Percentiles rank a stretch among this genome's conserved stretches.
These are phyloP conservation scores for Gracilaria domingensis DNA, from an alignment of 23 red algal species.

Conservation along the genomic window DNA sequence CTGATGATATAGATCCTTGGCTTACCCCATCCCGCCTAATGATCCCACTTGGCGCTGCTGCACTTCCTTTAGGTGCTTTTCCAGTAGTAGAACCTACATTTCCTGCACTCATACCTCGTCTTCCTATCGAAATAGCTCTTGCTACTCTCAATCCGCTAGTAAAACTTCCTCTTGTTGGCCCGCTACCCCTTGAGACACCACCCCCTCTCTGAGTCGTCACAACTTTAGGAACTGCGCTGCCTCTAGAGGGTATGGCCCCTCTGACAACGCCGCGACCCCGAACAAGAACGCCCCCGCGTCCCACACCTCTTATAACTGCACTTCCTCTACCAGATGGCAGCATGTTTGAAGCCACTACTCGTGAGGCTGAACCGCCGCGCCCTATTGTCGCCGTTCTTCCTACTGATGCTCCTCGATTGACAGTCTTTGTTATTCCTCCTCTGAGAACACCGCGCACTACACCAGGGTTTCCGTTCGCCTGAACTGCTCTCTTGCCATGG, in stretches of 20 bases:
- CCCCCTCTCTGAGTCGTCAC: neutral
- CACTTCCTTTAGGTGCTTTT: neutral
- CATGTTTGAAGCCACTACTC: neutral
- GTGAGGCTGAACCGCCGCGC: neutral
- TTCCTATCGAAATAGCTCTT: neutral
- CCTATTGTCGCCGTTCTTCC: neutral
- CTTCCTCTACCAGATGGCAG: neutral
- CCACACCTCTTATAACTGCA: constrained; percentile 15
- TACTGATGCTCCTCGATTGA: neutral
- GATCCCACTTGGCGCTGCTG: neutral
- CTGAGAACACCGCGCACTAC: neutral
- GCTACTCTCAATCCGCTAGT: neutral
- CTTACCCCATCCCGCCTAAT: neutral
- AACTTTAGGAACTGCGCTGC: neutral
- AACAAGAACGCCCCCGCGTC: neutral
- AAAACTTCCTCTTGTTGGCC: neutral
- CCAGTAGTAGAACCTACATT: neutral
- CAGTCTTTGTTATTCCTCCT: neutral
- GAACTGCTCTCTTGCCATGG: neutral
- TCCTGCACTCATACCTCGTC: neutral
- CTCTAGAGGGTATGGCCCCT: neutral
- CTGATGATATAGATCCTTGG: neutral
- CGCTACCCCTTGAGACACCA: neutral
- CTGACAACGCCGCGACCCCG: neutral
- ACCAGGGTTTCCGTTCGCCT: neutral